Evolutionary conservation across 495 filamentous ascomycete genomes (phyloP), one percentile per base, ranked within the genome.

Genomic region (Aspergillus bertholletiae): DNA sequence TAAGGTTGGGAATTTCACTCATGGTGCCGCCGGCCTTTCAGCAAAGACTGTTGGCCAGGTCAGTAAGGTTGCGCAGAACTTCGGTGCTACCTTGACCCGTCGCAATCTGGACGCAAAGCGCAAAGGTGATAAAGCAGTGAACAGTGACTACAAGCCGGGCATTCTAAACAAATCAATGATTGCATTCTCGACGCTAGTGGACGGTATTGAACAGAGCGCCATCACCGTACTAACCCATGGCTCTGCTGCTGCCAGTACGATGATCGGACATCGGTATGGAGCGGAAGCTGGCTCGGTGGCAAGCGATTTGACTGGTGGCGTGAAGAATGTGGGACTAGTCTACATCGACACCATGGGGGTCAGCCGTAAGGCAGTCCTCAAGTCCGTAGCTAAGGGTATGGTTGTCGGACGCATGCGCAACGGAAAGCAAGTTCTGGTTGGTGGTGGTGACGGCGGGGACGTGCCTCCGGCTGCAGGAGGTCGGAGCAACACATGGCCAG

Each of bases 281-380:
- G 62, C 79, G 6, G 90, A 97, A 70, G 94, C 94, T 2, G 88
- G 89, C 50, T 75, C 80, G 4, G 74, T 97, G 4, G 83, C 90
- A 5, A 73, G 78, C 45, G 78, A 86, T 43, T 62, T 98, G 46
- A 89, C 89, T 0, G 88, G 92, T 3, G 91, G 91, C 6, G 86
- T 96, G 59, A 95, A 89, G 75, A 97, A 97, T 61, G 95, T 97
- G 39, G 93, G 92, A 4, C 75, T 98, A 34, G 94, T 98, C n/a
- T 98, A 98, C 64, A 93, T 98, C 37, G 94, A 98, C 63, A 95
- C 92, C 7, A 85, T 90, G 0, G 94, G 94, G 5, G 95, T 98
- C 5, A 92, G 87, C 46, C 78, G 94, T 12, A 79, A 87, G 56
- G 95, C 95, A 0, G 80, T 98, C 47, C 82, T 98, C 56, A 98